phyloP scores from a whole-genome alignment of 805 yeast species.

The Starmera pachycereana region DNA sequence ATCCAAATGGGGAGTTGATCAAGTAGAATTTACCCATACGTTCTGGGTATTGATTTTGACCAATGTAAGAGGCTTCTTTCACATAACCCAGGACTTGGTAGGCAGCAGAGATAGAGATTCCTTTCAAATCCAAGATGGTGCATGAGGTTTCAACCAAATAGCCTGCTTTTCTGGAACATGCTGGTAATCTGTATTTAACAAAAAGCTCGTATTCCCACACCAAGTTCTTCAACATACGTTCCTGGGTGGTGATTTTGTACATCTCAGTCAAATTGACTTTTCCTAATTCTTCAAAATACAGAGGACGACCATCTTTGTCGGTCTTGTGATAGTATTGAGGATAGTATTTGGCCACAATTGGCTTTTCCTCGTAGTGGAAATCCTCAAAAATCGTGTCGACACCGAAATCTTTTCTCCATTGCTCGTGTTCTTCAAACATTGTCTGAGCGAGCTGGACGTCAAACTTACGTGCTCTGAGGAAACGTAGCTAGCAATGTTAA shows the following conservation, averaged over 20 bases:
- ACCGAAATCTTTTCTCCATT: constrained; percentile 85
- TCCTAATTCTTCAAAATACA: constrained; percentile 90
- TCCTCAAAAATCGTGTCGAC: constrained; percentile 78
- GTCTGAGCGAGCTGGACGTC: constrained; percentile 67
- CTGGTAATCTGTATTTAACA: constrained; percentile 76
- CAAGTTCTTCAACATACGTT: constrained; percentile 89
- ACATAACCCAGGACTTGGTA: constrained; percentile 81
- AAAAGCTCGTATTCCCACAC: constrained; percentile 98
- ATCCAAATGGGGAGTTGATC: constrained; percentile 96
- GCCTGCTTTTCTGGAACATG: constrained; percentile 79
- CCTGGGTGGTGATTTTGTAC: constrained; percentile 90
- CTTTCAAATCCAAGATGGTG: constrained; percentile 91
- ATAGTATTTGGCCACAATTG: constrained; percentile 76
- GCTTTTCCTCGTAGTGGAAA: constrained; percentile 90
- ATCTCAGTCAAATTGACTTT: constrained; percentile 80
- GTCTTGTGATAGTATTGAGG: constrained; percentile 98
- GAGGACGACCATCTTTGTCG: constrained; percentile 95
- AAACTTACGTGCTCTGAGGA: constrained; percentile 91
- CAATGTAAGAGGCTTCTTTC: constrained; percentile 85
- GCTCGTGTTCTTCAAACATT: constrained; percentile 83
- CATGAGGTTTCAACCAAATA: constrained; percentile 88
- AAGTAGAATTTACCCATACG: constrained; percentile 97
- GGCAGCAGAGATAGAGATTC: constrained; percentile 78
- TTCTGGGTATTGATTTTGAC: constrained; percentile 97
- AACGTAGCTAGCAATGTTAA: constrained; percentile 38